Conservation (phyloP, 177 flowering plant genomes). For the Vitis hybrid region DNA sequence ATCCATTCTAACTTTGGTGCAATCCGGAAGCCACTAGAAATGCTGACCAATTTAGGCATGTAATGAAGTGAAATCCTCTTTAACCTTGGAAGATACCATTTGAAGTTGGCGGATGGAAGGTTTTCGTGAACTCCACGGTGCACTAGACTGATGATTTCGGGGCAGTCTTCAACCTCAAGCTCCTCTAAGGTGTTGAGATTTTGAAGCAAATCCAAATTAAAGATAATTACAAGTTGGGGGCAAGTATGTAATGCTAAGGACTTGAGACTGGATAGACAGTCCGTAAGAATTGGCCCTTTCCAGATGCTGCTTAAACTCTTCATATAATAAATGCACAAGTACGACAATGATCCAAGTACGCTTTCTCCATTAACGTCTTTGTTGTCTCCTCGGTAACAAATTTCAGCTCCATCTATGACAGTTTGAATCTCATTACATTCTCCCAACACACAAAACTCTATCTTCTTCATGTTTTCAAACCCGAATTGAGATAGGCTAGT, state of each 20-base stretch:
- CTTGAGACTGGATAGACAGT: neutral
- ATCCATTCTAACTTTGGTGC: constrained; percentile 4
- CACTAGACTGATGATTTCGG: neutral
- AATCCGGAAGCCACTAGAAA: constrained; percentile 3
- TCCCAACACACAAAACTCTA: constrained; percentile 8
- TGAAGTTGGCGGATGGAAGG: neutral
- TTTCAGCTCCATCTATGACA: neutral
- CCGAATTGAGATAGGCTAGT: constrained; percentile 6
- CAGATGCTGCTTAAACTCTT: constrained; percentile 5
- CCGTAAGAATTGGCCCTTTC: constrained; percentile 1
- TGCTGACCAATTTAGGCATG: constrained; percentile 5
- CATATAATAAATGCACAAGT: constrained; percentile 5
- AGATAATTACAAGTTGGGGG: constrained; percentile 1
- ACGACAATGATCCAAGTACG: neutral
- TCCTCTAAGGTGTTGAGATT: constrained; percentile 10
- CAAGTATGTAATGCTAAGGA: neutral
- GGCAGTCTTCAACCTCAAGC: constrained; percentile 10
- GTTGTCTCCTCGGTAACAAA: too few species aligned
- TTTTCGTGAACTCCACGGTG: neutral
- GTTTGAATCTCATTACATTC: constrained; percentile 14
- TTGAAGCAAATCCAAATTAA: neutral
- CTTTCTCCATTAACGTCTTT: neutral
- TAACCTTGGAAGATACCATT: too few species aligned
- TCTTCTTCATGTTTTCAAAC: neutral
- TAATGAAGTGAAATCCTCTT: constrained; percentile 5